These are phyloP conservation scores for Peronospora destructor DNA, from an alignment of 352 stramenopile genomes.

Conservation along the genomic window DNA sequence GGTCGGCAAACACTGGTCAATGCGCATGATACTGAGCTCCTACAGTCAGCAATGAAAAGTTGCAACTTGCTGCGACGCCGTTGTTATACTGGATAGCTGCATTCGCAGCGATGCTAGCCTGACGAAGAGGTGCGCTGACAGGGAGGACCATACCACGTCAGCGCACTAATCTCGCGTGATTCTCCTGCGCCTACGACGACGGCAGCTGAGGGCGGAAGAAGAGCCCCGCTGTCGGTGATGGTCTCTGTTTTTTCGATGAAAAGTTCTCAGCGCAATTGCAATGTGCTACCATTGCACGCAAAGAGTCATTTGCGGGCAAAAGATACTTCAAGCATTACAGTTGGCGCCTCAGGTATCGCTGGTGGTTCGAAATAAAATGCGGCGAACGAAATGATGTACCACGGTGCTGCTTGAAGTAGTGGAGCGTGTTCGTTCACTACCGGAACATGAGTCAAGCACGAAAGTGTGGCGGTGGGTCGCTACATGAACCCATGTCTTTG, in stretches of 20 bases:
- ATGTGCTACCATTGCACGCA: constrained; percentile 11
- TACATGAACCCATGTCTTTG: neutral
- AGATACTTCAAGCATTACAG: constrained; percentile 29
- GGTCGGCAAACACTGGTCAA: neutral
- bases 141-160: neutral
- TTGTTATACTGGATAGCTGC: neutral
- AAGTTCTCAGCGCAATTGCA: constrained; percentile 1
- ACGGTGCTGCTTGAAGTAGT: constrained; percentile 23
- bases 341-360: constrained; percentile 7
- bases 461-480: constrained; percentile 4
- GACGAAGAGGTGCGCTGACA: constrained; percentile 9
- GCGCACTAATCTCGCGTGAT: constrained; percentile 1
- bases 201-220: constrained; percentile 19
- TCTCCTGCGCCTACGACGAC: constrained; percentile 2
- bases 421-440: constrained; percentile 5
- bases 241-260: neutral
- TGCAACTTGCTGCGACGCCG: neutral
- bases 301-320: constrained; percentile 20
- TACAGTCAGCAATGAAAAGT: neutral
- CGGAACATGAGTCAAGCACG: neutral
- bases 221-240: neutral
- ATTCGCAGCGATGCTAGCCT: constrained; percentile 2
- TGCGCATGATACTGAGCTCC: neutral
- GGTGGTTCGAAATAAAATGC: constrained; percentile 32
- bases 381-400: constrained; percentile 21